A percentile compares a stretch with the other conserved stretches of the same genome.
phyloP scores from a whole-genome alignment of 306 rosid species.

The Sphenostylis stenocarpa region DNA sequence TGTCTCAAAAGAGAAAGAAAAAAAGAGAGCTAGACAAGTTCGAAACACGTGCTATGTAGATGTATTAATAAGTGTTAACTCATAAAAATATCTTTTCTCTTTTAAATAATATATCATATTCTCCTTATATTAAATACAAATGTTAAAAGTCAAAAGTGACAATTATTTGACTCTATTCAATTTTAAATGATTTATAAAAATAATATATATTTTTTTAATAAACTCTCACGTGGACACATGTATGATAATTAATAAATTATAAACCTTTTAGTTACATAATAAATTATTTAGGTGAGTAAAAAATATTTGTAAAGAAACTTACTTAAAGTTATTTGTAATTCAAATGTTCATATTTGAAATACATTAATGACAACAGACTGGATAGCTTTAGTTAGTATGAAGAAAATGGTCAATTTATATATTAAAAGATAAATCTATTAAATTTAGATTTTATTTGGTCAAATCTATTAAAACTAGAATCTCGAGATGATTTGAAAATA shows the following conservation, averaged over 20 bases:
- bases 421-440: background rate
- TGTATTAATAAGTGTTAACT: no score
- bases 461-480: background rate
- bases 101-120: no score
- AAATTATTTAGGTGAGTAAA: no score
- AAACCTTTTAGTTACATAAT: background rate
- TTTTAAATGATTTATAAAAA: no score
- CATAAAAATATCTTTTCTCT: no score
- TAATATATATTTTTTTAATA: no score
- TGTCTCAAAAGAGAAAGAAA: no score
- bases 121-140: no score
- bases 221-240: background rate
- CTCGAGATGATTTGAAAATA: background rate
- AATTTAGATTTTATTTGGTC: background rate
- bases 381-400: background rate
- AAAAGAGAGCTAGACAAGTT: no score
- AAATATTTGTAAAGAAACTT: background rate
- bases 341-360: background rate
- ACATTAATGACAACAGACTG: background rate
- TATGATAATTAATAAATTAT: background rate
- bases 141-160: no score
- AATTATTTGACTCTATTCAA: no score
- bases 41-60: no score
- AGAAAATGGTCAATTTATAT: background rate
- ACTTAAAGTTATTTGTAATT: background rate